Evolutionary conservation across 2,329 filamentous ascomycete genomes (phyloP).

Genomic region (Stagonosporopsis vannaccii): DNA sequence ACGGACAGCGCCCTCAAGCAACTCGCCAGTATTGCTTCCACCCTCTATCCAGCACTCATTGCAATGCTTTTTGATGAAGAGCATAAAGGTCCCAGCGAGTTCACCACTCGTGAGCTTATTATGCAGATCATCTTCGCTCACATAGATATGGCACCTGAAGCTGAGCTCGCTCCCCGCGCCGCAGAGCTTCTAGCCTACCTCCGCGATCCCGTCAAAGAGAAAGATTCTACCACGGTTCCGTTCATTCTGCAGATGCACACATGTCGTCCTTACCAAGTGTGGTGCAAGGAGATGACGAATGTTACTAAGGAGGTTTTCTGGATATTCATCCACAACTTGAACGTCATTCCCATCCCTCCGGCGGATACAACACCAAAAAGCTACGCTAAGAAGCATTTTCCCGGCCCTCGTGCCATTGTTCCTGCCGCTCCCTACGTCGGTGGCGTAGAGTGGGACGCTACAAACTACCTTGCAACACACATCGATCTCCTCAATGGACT

Average conservation of each 20-base stretch:
- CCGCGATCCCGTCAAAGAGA: conserved; percentile 74
- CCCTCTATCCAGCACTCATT: conserved; percentile 84
- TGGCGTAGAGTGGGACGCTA: conserved; percentile 98
- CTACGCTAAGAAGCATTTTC: conserved; percentile 75
- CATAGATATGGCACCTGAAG: conserved; percentile 66
- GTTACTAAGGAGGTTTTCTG: conserved; percentile 99
- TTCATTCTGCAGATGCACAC: conserved; percentile 92
- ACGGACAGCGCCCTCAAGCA: conserved; percentile 85
- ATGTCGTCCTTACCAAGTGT: conserved; percentile 86
- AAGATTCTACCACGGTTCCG: conserved; percentile 76
- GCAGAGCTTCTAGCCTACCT: conserved; percentile 79
- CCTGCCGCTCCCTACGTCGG: conserved; percentile 95
- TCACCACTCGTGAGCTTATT: conserved; percentile 89
- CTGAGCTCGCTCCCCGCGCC: conserved; percentile 73
- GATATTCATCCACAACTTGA: conserved; percentile 96
- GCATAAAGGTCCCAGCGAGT: conserved; percentile 96
- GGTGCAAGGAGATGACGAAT: conserved; percentile 90
- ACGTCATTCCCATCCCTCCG: conserved; percentile 75
- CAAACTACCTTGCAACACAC: conserved; percentile 92
- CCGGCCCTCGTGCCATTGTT: conserved; percentile 84
- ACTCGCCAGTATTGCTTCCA: conserved; percentile 78
- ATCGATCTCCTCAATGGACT: conserved; percentile 93
- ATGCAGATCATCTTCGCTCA: conserved; percentile 90
- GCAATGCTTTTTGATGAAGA: conserved; percentile 96
- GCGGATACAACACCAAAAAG: conserved; percentile 29